These are phyloP conservation scores for Globisporangium lucens DNA, from an alignment of 352 stramenopile species.

Conservation along the genomic window DNA sequence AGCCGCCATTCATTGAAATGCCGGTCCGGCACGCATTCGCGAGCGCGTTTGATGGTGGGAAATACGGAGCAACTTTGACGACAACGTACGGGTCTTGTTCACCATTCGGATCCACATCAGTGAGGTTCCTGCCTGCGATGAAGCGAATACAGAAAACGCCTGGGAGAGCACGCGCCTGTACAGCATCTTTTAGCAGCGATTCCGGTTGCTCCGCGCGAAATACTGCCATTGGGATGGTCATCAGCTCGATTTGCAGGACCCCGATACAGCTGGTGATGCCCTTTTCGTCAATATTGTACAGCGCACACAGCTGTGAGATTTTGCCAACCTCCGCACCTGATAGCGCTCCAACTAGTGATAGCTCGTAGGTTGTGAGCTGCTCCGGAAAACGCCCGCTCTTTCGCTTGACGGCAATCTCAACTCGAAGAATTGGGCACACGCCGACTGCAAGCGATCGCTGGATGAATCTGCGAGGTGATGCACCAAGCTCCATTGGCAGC, in stretches of 20 bases:
- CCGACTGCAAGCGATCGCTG: slow-evolving; percentile 21
- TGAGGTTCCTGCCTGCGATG: slow-evolving; percentile 40
- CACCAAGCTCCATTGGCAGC: slow-evolving; percentile 21
- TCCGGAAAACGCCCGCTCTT: slow-evolving; percentile 28
- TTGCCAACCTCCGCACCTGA: not conserved
- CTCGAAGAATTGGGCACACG: slow-evolving; percentile 31
- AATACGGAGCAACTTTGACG: slow-evolving; percentile 22
- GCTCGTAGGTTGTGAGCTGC: slow-evolving; percentile 17
- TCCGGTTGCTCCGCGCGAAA: not conserved
- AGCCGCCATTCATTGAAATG: slow-evolving; percentile 44
- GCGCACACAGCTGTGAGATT: slow-evolving; percentile 18
- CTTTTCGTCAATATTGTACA: slow-evolving; percentile 14
- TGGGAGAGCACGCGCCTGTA: slow-evolving; percentile 4
- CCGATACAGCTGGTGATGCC: not conserved
- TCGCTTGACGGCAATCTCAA: slow-evolving; percentile 30
- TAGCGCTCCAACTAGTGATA: slow-evolving; percentile 25
- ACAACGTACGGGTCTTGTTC: slow-evolving; percentile 54
- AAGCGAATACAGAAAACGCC: slow-evolving; percentile 42
- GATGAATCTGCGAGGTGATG: slow-evolving; percentile 12
- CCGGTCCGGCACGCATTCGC: slow-evolving; percentile 29
- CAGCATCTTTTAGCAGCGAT: not conserved
- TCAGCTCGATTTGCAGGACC: slow-evolving; percentile 20
- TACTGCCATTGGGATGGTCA: not conserved
- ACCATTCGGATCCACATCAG: slow-evolving; percentile 42
- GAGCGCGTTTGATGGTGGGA: not conserved